Evolutionary conservation across 805 yeast genomes (phyloP), one percentile per base, ranked within the genome.

Genomic region (Starmerella ratchasimensis): DNA sequence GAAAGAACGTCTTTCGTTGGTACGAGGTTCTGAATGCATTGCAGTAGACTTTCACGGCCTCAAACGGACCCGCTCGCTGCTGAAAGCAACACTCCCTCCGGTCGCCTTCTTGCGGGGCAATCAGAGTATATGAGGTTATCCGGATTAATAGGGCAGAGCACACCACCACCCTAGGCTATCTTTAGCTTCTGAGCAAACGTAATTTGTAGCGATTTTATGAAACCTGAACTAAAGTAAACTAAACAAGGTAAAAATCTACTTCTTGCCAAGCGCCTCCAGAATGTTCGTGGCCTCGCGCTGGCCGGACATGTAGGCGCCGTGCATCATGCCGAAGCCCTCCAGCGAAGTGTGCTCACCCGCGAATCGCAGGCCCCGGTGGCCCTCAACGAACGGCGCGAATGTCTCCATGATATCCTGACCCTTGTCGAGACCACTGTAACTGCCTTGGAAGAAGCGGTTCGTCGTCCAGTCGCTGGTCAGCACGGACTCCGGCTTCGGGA

Each of bases 321-420:
- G 88, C 14, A 77, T 86, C 48, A 93, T 82, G 0, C 94, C 94
- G 10, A 82, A 77, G 3, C 90, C 93, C 48, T 80, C 90, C 48
- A 71, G 59, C 20, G 75, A 71, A 0, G 94, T 78, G 54, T 82
- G 93, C 52, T 83, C 94, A 3, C 94, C 94, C 0, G 94, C 93
- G 63, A 83, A 82, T 29, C 93, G 62, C 3, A 82, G 59, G 11
- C 65, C 64, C 10, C 66, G 72, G 21, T 68, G 58, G 0, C 82
- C 80, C 20, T 67, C 67, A 13, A 67, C 62, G 37, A 80, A 62
- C 15, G 74, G 76, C 7, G 74, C 54, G 0, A 77, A 65, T 17
- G 70, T 50, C 36, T 69, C 75, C 5, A 70, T 57, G 0, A 88
- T 81, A 49, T 77, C 83, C 55, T 80, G 84, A 4, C 73, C 75